Base-by-base conservation (phyloP, 2,329 filamentous ascomycete species). In the Rutstroemia sydowiana region DNA sequence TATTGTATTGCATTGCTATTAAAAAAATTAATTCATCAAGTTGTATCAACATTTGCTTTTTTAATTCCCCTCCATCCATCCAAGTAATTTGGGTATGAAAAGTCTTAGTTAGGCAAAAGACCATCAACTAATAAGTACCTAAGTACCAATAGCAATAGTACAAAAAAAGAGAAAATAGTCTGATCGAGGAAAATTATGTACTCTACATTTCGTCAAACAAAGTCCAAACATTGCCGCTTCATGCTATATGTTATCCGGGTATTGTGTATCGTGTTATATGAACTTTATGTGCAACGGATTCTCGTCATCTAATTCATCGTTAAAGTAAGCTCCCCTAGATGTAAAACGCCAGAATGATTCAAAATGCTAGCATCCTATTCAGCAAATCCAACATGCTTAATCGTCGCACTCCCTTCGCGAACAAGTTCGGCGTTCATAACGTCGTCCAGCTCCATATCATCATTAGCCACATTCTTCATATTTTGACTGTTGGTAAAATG, bases 391-490 rank as follows among this genome's bases (percentile, higher is more conserved):
- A 63, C 61, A n/a, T 45, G 52, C 44, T 60, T 61, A 5, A 64
- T 57, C 20, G 59, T 57, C 31, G 50, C 50, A 30, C 59, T 63
- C 49, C 63, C 59, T 30, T 58, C 58, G 2, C 43, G 50, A 20
- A 56, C 30, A 28, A 56, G 20, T 3, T 56, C 53, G 56, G 64
- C 64, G 31, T 60, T 56, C 21, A 61, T 32, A 9, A 64, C 52
- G 20, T 60, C 53, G 45, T 62, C 61, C n/a, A 66, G 45, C 56
- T 66, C 65, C 62, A 66, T 65, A 56, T 64, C 63, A 59, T 66
- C 64, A 30, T 40, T 58, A 39, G 61, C 62, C 37, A 61, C 53
- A n/a, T 55, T 57, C 26, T 52, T 45, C 40, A 44, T 34, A 6
- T 52, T 32, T 52, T 20, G 34, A 23, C 51, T 41, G 23, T 43